Base-by-base conservation (phyloP, 108 stramenopile genomes). In the Nitzschia sp. region DNA sequence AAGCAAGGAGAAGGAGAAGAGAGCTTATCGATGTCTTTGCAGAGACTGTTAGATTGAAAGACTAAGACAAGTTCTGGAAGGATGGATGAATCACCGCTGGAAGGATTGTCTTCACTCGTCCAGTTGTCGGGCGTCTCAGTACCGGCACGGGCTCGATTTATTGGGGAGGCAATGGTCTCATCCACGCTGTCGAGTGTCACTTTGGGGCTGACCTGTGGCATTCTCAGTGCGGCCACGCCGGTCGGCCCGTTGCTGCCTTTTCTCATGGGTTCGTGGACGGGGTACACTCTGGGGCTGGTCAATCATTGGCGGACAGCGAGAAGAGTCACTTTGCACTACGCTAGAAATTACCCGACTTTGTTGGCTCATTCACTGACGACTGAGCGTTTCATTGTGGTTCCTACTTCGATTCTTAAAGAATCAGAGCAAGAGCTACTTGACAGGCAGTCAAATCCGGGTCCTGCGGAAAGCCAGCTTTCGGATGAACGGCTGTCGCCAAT, bases 231-330 rank as follows among this genome's bases (percentile, higher is more conserved):
- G 26, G 55, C 38, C 38, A 9, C 13, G 38, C 54, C 74, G 2
- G 21, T 57, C 1, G 81, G 81, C 33, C 77, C 81, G 26, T 53
- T 82, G 54, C 24, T 78, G 25, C 81, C 81, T 3, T 82, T 82
- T 61, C 46, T 82, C 45, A 8, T 33, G 6, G 81, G 81, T 17
- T 65, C 69, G 46, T 78, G 72, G 69, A 54, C 74, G 0, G 77
- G 74, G 15, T 78, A 78, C 58, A 53, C 81, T 4, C 68, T 61
- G 36, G 81, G 77, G 13, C 67, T 64, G 23, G 23, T 71, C 1
- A 38, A 24, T 11, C 66, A 69, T 38, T 82, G 74, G 73, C 46
- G 42, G n/a, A 33, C 25, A 21, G 34, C 31, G 13, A 48, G 42
- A 23, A 18, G 35, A 17, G 32, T 23, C 21, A 47, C 69, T 1